Percentiles rank a stretch among this genome's conserved stretches.
Evolutionary conservation across 2,329 filamentous ascomycete genomes (phyloP).

Genomic region (Colletotrichum neosansevieriae): DNA sequence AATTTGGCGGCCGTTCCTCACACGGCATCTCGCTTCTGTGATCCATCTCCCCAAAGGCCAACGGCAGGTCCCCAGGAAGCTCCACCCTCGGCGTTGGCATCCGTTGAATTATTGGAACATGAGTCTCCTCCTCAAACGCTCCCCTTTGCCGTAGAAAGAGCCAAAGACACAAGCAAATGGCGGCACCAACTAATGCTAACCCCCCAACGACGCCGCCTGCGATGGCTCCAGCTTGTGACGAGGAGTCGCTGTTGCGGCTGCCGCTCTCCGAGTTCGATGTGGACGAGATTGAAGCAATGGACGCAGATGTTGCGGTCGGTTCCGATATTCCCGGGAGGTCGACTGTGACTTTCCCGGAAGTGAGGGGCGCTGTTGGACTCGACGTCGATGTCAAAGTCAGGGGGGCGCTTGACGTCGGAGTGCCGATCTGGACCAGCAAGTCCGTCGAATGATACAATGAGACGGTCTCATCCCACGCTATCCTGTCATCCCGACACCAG

Average conservation of each 20-base stretch:
- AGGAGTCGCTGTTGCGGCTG: neutral
- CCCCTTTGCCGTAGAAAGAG: neutral
- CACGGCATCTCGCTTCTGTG: neutral
- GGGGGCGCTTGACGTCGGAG: neutral
- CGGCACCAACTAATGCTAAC: neutral
- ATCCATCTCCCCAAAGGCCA: neutral
- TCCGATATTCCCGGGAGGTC: neutral
- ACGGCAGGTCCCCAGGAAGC: slow-evolving; percentile 4
- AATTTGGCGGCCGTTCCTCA: neutral
- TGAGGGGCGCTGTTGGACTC: neutral
- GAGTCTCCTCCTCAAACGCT: neutral
- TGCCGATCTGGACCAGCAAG: neutral
- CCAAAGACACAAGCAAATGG: slow-evolving; percentile 3
- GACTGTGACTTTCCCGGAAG: too few species aligned
- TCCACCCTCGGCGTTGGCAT: neutral
- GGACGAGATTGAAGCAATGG: neutral
- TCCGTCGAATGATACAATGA: slow-evolving; percentile 2
- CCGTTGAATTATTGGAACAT: neutral
- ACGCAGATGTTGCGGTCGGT: neutral
- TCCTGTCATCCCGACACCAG: neutral
- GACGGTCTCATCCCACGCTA: slow-evolving; percentile 1
- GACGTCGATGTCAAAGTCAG: neutral
- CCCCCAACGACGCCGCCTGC: slow-evolving; percentile 4
- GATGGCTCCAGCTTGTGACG: neutral
- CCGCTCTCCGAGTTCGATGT: neutral